phyloP scores from a whole-genome alignment of 163 green algal genomes.

The Botryococcus braunii region DNA sequence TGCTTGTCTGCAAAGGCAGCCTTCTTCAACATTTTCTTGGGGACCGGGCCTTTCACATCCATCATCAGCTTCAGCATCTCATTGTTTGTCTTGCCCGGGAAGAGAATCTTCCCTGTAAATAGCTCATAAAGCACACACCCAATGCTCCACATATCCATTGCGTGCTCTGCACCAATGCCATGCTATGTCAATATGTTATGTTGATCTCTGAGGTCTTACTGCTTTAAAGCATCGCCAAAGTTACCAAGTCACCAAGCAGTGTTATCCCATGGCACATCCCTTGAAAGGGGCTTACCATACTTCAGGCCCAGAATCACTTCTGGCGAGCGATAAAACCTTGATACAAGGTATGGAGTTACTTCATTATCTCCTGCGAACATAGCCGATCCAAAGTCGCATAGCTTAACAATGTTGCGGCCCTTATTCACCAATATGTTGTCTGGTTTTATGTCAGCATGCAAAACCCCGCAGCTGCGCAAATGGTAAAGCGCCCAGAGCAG shows the following conservation, averaged over 20 bases:
- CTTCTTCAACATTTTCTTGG: constrained; percentile 89
- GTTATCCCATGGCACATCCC: background rate
- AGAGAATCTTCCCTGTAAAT: constrained; percentile 92
- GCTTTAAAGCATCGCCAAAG: too few species aligned
- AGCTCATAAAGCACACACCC: constrained; percentile 96
- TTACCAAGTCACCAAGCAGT: too few species aligned
- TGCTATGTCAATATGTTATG: too few species aligned
- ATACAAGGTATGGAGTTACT: constrained; percentile 94
- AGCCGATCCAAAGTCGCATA: constrained; percentile 82
- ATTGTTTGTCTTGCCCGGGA: constrained; percentile 94
- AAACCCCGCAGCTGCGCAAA: constrained; percentile 73
- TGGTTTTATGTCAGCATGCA: constrained; percentile 64
- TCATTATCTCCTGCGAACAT: constrained; percentile 91
- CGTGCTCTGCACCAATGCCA: constrained; percentile 47
- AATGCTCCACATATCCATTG: constrained; percentile 95
- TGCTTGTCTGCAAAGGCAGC: constrained; percentile 81
- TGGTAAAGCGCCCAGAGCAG: constrained; percentile 88
- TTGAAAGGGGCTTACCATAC: constrained; percentile 48
- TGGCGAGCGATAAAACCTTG: constrained; percentile 91
- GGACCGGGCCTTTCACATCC: constrained; percentile 90
- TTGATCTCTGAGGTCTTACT: constrained; percentile 5
- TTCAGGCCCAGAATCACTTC: constrained; percentile 78
- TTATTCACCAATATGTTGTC: constrained; percentile 97
- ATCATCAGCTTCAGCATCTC: constrained; percentile 97
- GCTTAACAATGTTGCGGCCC: constrained; percentile 53